Base-by-base conservation (phyloP, 805 yeast genomes). In the Starmerella riodocensis region DNA sequence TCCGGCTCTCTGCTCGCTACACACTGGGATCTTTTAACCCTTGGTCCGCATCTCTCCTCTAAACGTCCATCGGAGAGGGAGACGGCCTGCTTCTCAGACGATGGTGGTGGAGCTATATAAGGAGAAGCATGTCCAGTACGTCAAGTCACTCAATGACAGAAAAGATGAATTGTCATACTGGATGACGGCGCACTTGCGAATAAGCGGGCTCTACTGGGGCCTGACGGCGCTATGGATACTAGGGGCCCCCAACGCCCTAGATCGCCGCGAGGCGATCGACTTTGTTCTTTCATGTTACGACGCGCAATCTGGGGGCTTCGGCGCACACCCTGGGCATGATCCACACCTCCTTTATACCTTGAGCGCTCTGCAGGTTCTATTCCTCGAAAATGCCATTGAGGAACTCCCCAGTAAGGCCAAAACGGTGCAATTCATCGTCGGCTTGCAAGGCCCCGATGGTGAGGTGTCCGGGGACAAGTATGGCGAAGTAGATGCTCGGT, bases 131-230 rank as follows among this genome's bases (percentile, higher is more conserved):
- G 64, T 77, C 17, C 54, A 59, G 17, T 79, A 75, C 55, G 66
- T 79, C 24, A 61, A 65, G 40, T 58, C 71, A 1, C 59, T 78
- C 31, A 76, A 77, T 49, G 60, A 66, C 34, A 64, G 69, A 46
- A 64, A 70, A 39, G 68, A 74, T 55, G 70, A 78, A 54, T 63
- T 75, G 22, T 85, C 79, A 51, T 86, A 84, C 59, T 84, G 94
- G 91, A 59, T 86, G 37, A 73, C 83, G 9, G 97, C 91, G 53
- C 97, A 91, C 57, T 64, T 91, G 36, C 68, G 96, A 24, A 60
- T 91, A 67, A 84, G 61, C 52, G 98, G 97, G 1, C 67, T 91
- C 0, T 91, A 91, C 57, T 91, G 99, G 99, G 97, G 96, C 0
- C 63, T 83, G 3, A 78, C 80, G 14, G 84, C 95, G 0, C 58